Base-by-base conservation (phyloP, 345 rosid species). In the Eucalyptus polybractea region DNA sequence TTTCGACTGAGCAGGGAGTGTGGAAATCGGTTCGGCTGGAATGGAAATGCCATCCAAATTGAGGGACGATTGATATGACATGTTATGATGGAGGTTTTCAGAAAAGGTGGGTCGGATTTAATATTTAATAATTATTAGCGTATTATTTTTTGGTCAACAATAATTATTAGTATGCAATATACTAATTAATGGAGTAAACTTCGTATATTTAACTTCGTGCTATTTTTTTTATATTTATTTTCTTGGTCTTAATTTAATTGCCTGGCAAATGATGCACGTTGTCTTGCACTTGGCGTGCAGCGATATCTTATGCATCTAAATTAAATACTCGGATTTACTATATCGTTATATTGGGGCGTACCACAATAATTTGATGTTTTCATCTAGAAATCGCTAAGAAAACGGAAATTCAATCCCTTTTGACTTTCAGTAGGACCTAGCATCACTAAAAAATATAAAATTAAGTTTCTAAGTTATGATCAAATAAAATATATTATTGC, bases 301-400 rank as follows among this genome's bases (percentile, higher is more conserved):
- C 27, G 24, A 40, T 21, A 40, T 40, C 83, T 37, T 76, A 10
- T 40, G 27, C 47, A 11, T 76, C 21, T 21, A 76, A 21, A 76
- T 40, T 21, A 37, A 21, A 42, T 40, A 19, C 15, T 37, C 15
- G 5, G 1, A 40, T 21, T 76, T 40, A 19, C 2, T 10, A 10
- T 40, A 11, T 21, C 6, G 0, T 62, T 62, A 62, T 27, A 0
- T 27, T 62, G 69, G 29, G 22, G 42, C 8, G 3, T 3, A 11
- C 2, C 1, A 21, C 13, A 3, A 2, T 37, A 21, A 21, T 21
- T 3, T 0, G 29, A 76, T 76, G 7, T 37, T 40, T 76, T 21
- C 15, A 17, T 69, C 24, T 33, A 69, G 24, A 69, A 19, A 31
- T 67, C 24, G 1, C 1, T 69, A 31, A 31, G 24, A 17, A 31